These are phyloP conservation scores for Cornus suecica DNA, from an alignment of 148 eudicot genomes.

Conservation along the genomic window DNA sequence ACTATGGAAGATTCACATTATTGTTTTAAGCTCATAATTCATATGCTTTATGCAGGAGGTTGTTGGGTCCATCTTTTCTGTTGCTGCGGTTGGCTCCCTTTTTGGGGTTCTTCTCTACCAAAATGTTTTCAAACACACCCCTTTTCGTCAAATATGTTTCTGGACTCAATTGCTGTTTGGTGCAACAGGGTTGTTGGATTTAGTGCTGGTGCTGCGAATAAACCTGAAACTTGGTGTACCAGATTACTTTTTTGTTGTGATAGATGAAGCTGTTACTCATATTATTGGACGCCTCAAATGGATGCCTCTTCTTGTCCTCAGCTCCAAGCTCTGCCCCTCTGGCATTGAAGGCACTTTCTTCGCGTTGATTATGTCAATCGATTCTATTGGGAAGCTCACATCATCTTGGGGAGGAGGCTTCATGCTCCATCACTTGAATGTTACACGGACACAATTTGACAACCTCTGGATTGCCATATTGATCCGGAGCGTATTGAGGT, in stretches of 20 bases:
- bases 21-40: neutral
- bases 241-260: neutral
- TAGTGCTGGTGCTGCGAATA: neutral
- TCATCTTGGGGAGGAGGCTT: neutral
- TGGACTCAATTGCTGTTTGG: neutral
- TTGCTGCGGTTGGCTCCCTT: neutral
- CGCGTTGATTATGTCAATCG: neutral
- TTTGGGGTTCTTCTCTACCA: neutral
- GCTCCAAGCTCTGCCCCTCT: neutral
- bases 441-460: neutral
- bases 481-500: neutral
- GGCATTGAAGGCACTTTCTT: neutral
- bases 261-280: neutral
- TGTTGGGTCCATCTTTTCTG: neutral
- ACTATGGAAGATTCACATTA: neutral
- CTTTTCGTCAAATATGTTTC: neutral
- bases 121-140: neutral
- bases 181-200: neutral
- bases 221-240: slow-evolving; percentile 1
- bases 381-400: neutral
- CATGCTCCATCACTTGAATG: neutral
- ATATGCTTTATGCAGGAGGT: neutral
- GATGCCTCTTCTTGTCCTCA: neutral
- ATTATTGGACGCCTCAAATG: neutral
- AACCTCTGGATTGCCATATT: neutral